A percentile compares a stretch with the other conserved stretches of the same genome.
These are phyloP conservation scores for Colletotrichum tropicale DNA, from an alignment of 2,329 filamentous ascomycete genomes.

Conservation along the genomic window DNA sequence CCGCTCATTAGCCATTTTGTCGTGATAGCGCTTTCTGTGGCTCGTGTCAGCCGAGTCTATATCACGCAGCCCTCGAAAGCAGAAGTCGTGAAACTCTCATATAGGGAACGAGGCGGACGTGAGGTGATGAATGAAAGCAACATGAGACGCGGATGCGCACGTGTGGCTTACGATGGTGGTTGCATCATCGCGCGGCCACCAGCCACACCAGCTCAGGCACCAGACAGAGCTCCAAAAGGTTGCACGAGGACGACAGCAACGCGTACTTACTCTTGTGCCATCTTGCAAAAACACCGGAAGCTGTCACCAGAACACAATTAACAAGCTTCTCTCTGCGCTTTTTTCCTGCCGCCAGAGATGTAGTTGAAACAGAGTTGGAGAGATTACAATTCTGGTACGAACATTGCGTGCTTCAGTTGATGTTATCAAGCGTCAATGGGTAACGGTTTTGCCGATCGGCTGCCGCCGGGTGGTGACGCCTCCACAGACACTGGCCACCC, in stretches of 20 bases:
- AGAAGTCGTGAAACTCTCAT: neutral
- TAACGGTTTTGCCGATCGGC: slow-evolving; percentile 18
- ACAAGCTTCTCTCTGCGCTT: neutral
- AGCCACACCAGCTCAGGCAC: slow-evolving; percentile 12
- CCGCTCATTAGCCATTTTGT: slow-evolving; percentile 55
- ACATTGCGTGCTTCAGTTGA: slow-evolving; percentile 17
- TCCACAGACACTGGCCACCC: neutral
- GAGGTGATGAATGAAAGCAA: neutral
- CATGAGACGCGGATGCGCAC: slow-evolving; percentile 4
- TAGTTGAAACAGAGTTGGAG: slow-evolving; percentile 17
- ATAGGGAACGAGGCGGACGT: neutral
- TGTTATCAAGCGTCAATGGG: slow-evolving; percentile 14
- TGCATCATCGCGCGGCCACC: slow-evolving; percentile 16
- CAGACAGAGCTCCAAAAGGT: neutral
- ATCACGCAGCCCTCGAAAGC: neutral
- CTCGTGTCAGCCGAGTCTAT: neutral
- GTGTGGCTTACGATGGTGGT: slow-evolving; percentile 11
- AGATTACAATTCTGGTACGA: neutral
- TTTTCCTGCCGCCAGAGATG: slow-evolving; percentile 1
- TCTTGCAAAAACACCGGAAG: neutral
- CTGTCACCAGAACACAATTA: neutral
- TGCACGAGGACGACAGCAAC: neutral
- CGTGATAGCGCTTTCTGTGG: slow-evolving; percentile 16
- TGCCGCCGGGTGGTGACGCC: slow-evolving; percentile 1
- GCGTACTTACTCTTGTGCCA: slow-evolving; percentile 18